Base-by-base conservation (phyloP, 345 rosid species). In the Erodium maritimum region DNA sequence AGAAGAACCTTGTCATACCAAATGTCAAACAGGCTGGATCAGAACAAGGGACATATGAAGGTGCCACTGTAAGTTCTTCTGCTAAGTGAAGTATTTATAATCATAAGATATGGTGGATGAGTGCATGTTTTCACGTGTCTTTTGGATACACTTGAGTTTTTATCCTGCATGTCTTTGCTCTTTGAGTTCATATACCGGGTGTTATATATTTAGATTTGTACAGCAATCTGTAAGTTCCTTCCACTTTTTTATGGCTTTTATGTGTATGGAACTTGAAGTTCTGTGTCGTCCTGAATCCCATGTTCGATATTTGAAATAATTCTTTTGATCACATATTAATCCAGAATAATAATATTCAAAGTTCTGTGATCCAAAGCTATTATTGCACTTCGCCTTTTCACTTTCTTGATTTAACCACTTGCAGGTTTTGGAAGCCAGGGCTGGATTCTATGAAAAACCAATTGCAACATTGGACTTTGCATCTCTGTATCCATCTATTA, bases 401-500 rank as follows among this genome's bases (percentile, higher is more conserved):
- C 16, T 13, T 20, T 42, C 65, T 55, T 56, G 55, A 69, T 70
- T 50, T 67, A 69, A 24, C 45, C 50, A 62, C 46, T 65, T 68
- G 63, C 74, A 93, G 95, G 96, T 93, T 59, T 76, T 93, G 86
- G 96, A 93, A 73, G 87, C 99, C 50, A 85, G 58, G 65, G 84
- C 95, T 37, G 96, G 96, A 61, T 93, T 83, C 74, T 93, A 89
- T 65, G 95, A 93, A 67, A 87, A 86, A 75, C 96, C 95, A 55
- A 87, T 89, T 75, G 96, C 96, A 25, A 93, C 96, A 52, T 69
- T 93, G 63, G 99, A 93, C 85, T 93, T 89, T 75, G 96, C 99
- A 60, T 93, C 99, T 63, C 56, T 93, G 57, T 93, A 93, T 77
- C 99, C 99, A 37, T 93, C 96, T 33, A 93, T 93, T 71, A 93